Evolutionary conservation across 352 stramenopile genomes (phyloP), one percentile per base, ranked within the genome.

Genomic region (Salisapilia sapeloensis): DNA sequence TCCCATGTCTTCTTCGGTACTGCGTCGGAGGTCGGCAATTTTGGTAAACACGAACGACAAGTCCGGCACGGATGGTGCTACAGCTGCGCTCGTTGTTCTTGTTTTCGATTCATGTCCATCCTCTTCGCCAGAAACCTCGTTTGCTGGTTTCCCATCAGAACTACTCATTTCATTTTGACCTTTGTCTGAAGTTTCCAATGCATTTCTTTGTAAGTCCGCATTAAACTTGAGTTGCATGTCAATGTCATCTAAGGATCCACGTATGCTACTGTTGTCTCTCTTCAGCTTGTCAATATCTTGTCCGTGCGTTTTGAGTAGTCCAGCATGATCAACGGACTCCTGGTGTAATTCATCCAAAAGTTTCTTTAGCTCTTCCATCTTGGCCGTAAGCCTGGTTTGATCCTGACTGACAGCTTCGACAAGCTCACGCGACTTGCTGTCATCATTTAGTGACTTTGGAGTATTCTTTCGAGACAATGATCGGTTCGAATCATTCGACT

Each of bases 11-110:
- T 57, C 58, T 40, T 80, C 60, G 4, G 65, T 81, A 6, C 58
- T 49, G 12, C 66, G 55, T 0, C 65, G 60, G 36, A 87, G 34
- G 21, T 84, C 71, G 0, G 67, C 56, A 33, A 84, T 70, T 33
- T 81, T 84, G 12, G 67, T 72, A 35, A 87, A 87, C 26, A 87
- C 67, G 13, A 87, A 46, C 26, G 71, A 87, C 17, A 87, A 38
- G 53, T 84, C 67, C 1, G 81, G 50, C 32, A 71, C 59, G 1
- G 36, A 23, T 2, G 29, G 24, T 40, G 38, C 13, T 46, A 38
- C 28, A 46, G 35, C 2, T 35, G 29, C 4, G 24, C 39, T 13
- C 27, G 24, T 13, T 28, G 24, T 28, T 28, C 10, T 28, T 28
- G 24, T 28, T 13, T 28, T 28, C 10, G 24, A 28, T 28, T 28